These are phyloP conservation scores for Venturiaceae sp. DNA, from an alignment of 2,329 filamentous ascomycete species.

Conservation along the genomic window DNA sequence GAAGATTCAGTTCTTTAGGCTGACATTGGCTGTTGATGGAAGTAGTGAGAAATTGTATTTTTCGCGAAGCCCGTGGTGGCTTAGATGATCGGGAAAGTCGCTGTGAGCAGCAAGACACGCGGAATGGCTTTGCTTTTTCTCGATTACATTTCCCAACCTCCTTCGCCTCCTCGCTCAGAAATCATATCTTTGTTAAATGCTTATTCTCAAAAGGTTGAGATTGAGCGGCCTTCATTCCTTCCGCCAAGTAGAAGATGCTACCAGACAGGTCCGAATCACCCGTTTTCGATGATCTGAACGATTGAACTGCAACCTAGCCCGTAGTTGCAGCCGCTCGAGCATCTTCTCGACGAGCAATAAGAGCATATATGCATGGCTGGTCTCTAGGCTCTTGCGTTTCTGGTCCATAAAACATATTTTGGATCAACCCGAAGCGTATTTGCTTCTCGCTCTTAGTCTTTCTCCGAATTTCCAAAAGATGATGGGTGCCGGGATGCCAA, in stretches of 20 bases:
- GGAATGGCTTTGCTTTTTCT: not conserved
- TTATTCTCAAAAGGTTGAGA: too few species aligned
- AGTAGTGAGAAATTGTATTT: not conserved
- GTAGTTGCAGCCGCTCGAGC: too few species aligned
- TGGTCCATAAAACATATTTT: too few species aligned
- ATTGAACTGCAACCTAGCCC: too few species aligned
- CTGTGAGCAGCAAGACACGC: not conserved
- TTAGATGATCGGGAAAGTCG: not conserved
- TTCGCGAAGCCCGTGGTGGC: not conserved
- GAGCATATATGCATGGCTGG: too few species aligned
- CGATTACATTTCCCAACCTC: not conserved
- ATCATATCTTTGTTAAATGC: too few species aligned
- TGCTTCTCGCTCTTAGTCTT: conserved; percentile 34
- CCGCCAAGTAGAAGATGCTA: too few species aligned
- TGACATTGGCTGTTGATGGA: not conserved
- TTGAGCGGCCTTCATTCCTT: too few species aligned
- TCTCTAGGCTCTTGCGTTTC: not conserved
- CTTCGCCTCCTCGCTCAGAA: not conserved
- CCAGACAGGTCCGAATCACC: too few species aligned
- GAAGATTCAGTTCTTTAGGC: too few species aligned
- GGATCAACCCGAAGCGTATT: conserved; percentile 27
- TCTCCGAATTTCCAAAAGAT: conserved; percentile 42
- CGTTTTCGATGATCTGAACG: too few species aligned
- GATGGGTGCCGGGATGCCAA: conserved; percentile 37
- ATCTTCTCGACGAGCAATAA: too few species aligned